Evolutionary conservation across 805 yeast species (phyloP).

Genomic region (Starmera caribaea): DNA sequence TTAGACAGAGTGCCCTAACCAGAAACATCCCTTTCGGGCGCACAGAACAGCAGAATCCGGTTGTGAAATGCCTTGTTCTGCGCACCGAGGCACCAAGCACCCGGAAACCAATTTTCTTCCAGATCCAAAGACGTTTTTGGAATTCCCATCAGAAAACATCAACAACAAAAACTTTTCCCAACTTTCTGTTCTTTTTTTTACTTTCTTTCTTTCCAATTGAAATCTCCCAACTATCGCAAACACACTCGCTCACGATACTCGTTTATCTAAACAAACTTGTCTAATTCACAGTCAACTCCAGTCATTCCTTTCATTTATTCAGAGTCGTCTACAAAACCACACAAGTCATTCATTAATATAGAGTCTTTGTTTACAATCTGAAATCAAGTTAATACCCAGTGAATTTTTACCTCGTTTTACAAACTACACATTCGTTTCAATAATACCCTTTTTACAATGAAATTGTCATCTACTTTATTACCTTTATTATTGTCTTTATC

Average conservation of each 20-base stretch:
- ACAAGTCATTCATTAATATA: not conserved
- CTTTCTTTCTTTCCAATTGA: no score
- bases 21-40: no score
- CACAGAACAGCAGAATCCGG: no score
- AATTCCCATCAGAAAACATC: not conserved
- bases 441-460: conserved; percentile 7
- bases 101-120: no score
- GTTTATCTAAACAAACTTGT: not conserved
- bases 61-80: no score
- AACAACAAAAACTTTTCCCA: not conserved
- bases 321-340: not conserved
- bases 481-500: conserved; percentile 20
- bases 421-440: no score
- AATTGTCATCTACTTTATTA: conserved; percentile 11
- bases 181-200: not conserved
- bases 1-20: no score
- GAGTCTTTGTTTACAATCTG: no score
- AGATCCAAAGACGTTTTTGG: not conserved
- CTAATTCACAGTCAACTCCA: not conserved
- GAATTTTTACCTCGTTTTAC: no score
- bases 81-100: no score
- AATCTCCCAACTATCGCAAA: no score
- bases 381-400: no score
- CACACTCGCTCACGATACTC: not conserved
- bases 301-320: not conserved